These are phyloP conservation scores for Fomitopsis pulvina DNA, from an alignment of 768 basidiomycete species.

Conservation along the genomic window DNA sequence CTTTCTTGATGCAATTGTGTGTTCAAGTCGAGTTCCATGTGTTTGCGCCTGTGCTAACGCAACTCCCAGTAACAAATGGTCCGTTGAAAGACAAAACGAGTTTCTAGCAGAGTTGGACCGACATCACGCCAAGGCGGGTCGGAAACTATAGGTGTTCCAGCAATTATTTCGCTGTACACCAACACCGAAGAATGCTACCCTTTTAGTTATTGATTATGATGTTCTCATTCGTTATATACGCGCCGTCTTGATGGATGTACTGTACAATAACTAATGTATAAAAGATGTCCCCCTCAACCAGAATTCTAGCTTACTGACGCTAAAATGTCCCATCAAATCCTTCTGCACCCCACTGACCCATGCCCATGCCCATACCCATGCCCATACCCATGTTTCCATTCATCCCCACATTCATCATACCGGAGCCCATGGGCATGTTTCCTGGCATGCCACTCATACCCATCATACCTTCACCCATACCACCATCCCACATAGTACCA, in stretches of 20 bases:
- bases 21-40: constrained; percentile 18
- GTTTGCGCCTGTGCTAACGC: background rate
- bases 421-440: constrained; percentile 12
- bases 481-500: constrained; percentile 31
- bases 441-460: constrained; percentile 25
- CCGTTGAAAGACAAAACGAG: constrained; percentile 18
- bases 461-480: constrained; percentile 38
- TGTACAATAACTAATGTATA: background rate
- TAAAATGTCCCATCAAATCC: constrained; percentile 26
- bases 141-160: background rate
- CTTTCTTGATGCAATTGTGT: constrained; percentile 61
- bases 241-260: background rate
- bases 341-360: constrained; percentile 29
- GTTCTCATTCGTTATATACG: background rate
- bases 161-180: too few relatives aligned
- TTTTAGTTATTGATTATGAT: background rate
- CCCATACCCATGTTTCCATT: constrained; percentile 15
- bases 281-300: background rate
- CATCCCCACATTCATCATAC: constrained; percentile 13
- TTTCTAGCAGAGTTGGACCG: constrained; percentile 19
- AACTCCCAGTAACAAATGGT: constrained; percentile 15
- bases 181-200: too few relatives aligned
- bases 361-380: constrained; percentile 36
- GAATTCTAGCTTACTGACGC: background rate
- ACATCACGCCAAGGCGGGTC: constrained; percentile 2